Evolutionary conservation across 495 filamentous ascomycete species (phyloP).

Genomic region (Trichoderma parareesei): DNA sequence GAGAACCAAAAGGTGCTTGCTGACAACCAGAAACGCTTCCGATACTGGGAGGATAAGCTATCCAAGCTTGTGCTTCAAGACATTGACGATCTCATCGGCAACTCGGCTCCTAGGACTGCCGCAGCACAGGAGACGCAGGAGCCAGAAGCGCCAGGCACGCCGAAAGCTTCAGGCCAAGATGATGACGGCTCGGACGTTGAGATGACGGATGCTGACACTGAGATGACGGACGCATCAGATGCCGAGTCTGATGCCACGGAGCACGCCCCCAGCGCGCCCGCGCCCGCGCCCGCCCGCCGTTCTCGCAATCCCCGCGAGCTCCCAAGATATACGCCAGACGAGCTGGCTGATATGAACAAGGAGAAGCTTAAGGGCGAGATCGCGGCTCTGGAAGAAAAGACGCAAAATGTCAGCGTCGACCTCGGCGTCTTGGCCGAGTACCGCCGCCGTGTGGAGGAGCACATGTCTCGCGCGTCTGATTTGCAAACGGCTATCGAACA

Average conservation of each 20-base stretch:
- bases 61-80: slow-evolving; percentile 72
- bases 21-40: slow-evolving; percentile 78
- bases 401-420: slow-evolving; percentile 80
- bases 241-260: slow-evolving; percentile 21
- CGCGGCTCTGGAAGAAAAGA: slow-evolving; percentile 85
- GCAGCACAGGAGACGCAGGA: not conserved
- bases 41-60: slow-evolving; percentile 84
- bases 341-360: slow-evolving; percentile 89
- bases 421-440: slow-evolving; percentile 89
- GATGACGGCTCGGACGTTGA: slow-evolving; percentile 18
- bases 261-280: slow-evolving; percentile 18
- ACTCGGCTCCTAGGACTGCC: slow-evolving; percentile 20
- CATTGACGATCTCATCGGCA: slow-evolving; percentile 59
- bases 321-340: slow-evolving; percentile 78
- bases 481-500: slow-evolving; percentile 62
- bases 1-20: slow-evolving; percentile 83
- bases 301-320: slow-evolving; percentile 40
- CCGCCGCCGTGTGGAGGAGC: slow-evolving; percentile 79
- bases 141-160: not conserved
- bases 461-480: slow-evolving; percentile 72
- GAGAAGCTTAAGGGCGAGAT: slow-evolving; percentile 79
- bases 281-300: not conserved
- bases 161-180: slow-evolving; percentile 12
- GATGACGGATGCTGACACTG: slow-evolving; percentile 13
- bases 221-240: slow-evolving; percentile 4